These are phyloP conservation scores for Plantago ovata DNA, from an alignment of 257 asterid genomes.

Conservation along the genomic window DNA sequence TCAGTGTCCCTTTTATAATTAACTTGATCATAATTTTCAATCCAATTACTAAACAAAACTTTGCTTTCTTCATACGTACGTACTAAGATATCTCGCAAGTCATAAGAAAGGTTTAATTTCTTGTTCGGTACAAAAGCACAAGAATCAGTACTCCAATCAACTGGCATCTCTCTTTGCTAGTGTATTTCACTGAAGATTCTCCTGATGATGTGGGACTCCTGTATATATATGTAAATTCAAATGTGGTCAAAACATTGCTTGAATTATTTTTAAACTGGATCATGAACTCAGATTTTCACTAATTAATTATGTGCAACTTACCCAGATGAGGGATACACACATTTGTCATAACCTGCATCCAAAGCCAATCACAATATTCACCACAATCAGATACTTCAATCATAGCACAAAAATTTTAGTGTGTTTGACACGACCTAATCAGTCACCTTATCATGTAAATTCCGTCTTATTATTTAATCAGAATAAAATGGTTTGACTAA, in stretches of 20 bases:
- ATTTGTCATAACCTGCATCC: slow-evolving; percentile 49
- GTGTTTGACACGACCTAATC: too few relatives aligned
- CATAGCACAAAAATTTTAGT: too few relatives aligned
- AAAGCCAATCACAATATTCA: background rate
- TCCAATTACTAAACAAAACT: background rate
- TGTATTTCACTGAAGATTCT: slow-evolving; percentile 18
- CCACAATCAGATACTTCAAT: background rate
- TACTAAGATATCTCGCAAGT: too few relatives aligned
- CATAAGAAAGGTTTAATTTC: too few relatives aligned
- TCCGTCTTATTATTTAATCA: too few relatives aligned
- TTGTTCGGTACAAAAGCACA: too few relatives aligned
- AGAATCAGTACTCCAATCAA: slow-evolving; percentile 21
- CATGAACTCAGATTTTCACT: too few relatives aligned
- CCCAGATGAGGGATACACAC: slow-evolving; percentile 44
- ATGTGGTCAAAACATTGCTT: too few relatives aligned
- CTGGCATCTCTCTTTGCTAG: slow-evolving; percentile 26
- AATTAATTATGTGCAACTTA: slow-evolving; percentile 22
- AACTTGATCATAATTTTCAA: background rate
- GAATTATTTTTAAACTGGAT: too few relatives aligned
- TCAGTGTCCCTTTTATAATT: too few relatives aligned
- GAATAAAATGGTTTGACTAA: too few relatives aligned
- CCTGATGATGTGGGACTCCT: slow-evolving; percentile 37
- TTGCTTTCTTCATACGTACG: slow-evolving; percentile 25
- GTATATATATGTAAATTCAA: slow-evolving; percentile 1
- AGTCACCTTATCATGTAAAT: too few relatives aligned